Evolutionary conservation across 2,329 filamentous ascomycete genomes (phyloP).

Genomic region (Keithomyces neogunnii): DNA sequence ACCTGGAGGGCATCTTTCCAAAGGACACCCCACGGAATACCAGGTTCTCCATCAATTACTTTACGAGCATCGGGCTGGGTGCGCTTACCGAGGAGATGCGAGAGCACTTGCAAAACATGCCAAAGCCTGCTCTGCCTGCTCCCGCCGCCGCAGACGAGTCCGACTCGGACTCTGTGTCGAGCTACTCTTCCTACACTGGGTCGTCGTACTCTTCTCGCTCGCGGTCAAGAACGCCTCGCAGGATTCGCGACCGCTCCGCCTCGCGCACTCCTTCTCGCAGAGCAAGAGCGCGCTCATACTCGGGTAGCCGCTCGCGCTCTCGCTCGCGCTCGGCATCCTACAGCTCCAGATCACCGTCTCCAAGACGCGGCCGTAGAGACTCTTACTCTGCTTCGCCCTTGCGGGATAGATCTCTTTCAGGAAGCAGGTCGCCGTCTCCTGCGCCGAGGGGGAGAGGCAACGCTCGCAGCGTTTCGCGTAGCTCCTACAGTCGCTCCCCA

Average conservation of each 20-base stretch:
- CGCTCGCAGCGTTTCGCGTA: slow-evolving; percentile 2
- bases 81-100: slow-evolving; percentile 91
- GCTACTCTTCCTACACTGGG: slow-evolving; percentile 63
- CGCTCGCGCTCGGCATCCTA: slow-evolving; percentile 4
- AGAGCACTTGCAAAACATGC: slow-evolving; percentile 80
- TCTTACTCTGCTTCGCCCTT: slow-evolving; percentile 7
- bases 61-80: slow-evolving; percentile 96
- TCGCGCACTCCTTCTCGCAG: slow-evolving; percentile 5
- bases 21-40: slow-evolving; percentile 82
- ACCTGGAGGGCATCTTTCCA: slow-evolving; percentile 81
- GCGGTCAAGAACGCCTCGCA: slow-evolving; percentile 6
- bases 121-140: slow-evolving; percentile 71
- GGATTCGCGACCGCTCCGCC: slow-evolving; percentile 6
- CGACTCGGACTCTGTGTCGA: slow-evolving; percentile 65
- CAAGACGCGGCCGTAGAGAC: background rate
- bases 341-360: slow-evolving; percentile 3
- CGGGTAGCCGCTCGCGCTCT: slow-evolving; percentile 6
- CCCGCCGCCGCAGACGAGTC: slow-evolving; percentile 50
- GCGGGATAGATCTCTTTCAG: slow-evolving; percentile 3
- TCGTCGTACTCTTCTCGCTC: slow-evolving; percentile 10
- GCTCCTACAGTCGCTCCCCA: slow-evolving; percentile 4
- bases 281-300: slow-evolving; percentile 4
- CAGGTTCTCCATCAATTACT: slow-evolving; percentile 98
- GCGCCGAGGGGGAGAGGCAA: background rate
- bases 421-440: background rate